phyloP scores from a whole-genome alignment of 208 protist genomes.

The Naegleria gruberi region DNA sequence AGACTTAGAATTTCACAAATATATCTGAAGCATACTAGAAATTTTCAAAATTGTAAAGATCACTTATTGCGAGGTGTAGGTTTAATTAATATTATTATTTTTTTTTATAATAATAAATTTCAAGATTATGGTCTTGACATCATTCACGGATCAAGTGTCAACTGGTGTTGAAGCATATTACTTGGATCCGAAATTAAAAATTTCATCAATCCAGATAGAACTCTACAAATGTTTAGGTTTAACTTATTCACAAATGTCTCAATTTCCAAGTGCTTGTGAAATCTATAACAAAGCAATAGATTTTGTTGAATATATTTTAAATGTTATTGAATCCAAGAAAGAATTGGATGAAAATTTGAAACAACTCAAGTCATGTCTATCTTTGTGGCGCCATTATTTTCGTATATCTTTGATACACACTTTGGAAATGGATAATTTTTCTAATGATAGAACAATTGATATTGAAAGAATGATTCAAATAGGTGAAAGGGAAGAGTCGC shows the following conservation, averaged over 20 bases:
- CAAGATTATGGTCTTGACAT: neutral
- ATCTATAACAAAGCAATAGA: neutral
- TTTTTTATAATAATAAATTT: neutral
- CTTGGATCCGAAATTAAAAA: neutral
- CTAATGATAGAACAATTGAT: neutral
- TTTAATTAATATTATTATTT: neutral
- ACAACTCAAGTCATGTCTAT: neutral
- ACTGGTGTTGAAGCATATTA: neutral
- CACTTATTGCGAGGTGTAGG: neutral
- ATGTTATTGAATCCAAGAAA: neutral
- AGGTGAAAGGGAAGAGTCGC: neutral
- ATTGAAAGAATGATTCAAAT: neutral
- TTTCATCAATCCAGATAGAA: neutral
- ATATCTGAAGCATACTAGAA: neutral
- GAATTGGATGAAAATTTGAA: neutral
- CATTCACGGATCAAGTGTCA: neutral
- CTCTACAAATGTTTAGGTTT: neutral
- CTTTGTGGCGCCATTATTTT: neutral
- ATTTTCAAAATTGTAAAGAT: neutral
- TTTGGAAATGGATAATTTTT: neutral
- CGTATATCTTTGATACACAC: neutral
- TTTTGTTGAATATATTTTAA: neutral
- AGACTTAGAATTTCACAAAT: neutral
- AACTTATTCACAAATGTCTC: neutral
- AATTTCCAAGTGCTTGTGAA: neutral